Evolutionary conservation across 768 basidiomycete species (phyloP).

Genomic region (Lactifluus pinguis): DNA sequence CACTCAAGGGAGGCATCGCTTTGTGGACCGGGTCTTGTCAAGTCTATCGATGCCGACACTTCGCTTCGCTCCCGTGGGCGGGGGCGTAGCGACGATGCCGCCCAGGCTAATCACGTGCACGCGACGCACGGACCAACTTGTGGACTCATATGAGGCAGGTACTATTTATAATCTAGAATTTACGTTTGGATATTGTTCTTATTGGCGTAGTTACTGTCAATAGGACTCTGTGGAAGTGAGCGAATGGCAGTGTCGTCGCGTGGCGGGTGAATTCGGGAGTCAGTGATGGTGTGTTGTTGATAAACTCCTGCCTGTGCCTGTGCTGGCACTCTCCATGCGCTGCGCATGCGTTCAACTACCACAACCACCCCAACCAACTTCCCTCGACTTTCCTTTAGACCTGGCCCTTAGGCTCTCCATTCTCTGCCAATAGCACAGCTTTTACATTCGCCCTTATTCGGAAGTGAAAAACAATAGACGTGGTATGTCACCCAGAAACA

Average conservation of each 20-base stretch:
- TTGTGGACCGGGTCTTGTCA: background rate
- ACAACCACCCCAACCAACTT: background rate
- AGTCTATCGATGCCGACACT: too few species aligned
- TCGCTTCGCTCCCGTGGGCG: too few species aligned
- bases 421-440: background rate
- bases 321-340: too few species aligned
- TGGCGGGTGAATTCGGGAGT: too few species aligned
- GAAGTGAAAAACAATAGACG: conserved; percentile 9
- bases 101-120: conserved; percentile 1
- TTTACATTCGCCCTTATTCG: conserved; percentile 1
- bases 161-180: too few species aligned
- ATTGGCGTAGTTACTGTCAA: too few species aligned
- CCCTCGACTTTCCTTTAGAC: background rate
- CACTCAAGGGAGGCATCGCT: conserved; percentile 4
- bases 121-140: background rate
- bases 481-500: conserved; percentile 16
- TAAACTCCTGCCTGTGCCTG: too few species aligned
- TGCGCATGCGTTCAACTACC: conserved; percentile 1
- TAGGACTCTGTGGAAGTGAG: too few species aligned
- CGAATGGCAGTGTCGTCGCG: too few species aligned
- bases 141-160: too few species aligned
- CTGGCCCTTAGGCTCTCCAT: background rate
- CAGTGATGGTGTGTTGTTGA: too few species aligned
- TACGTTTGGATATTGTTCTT: too few species aligned
- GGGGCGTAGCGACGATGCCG: background rate